Base-by-base conservation (phyloP, 495 filamentous ascomycete genomes). In the Trichoderma virens region DNA sequence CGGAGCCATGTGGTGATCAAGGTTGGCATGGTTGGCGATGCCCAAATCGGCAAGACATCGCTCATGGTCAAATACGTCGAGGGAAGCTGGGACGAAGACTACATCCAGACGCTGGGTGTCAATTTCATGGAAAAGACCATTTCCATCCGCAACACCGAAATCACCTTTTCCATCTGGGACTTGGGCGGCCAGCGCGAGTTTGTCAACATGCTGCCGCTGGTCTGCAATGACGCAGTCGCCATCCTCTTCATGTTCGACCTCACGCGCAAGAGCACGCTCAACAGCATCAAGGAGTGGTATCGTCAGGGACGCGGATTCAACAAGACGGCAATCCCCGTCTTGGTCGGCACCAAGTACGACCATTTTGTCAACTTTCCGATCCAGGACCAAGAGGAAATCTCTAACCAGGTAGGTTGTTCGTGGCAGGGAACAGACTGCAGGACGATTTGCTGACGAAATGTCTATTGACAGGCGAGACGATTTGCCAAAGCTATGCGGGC, bases 81-180 rank as follows among this genome's bases (percentile, higher is more conserved):
- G 77, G 94, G 94, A 28, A 96, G 91, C 75, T 98, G 95, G 90
- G 94, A 98, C 75, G 94, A 98, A 77, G 94, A 98, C 76, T 98
- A 98, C 76, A 98, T 98, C 70, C 94, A 98, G 78, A 98, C 94
- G 30, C 78, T 98, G 60, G 94, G 93, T 65, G 94, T 98, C 76
- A 98, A 98, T 73, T 98, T 98, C 79, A 98, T 98, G 94, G 94
- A 98, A 75, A 98, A 98, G 79, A 98, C 94, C 13, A 98, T 98
- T 72, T 93, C 90, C 64, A 98, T 98, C 74, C 92, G 94, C 63
- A 98, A 98, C 75, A 98, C 94, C n/a, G 94, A 98, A 74, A 98
- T 98, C 70, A 98, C 94, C 38, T 98, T 98, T 77, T 95, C 90
- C 54, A 98, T 98, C 72, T 98, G 94, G 94, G 94, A 98, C 82